These are phyloP conservation scores for Alternaria metachromatica DNA, from an alignment of 2,329 filamentous ascomycete genomes.

Conservation along the genomic window DNA sequence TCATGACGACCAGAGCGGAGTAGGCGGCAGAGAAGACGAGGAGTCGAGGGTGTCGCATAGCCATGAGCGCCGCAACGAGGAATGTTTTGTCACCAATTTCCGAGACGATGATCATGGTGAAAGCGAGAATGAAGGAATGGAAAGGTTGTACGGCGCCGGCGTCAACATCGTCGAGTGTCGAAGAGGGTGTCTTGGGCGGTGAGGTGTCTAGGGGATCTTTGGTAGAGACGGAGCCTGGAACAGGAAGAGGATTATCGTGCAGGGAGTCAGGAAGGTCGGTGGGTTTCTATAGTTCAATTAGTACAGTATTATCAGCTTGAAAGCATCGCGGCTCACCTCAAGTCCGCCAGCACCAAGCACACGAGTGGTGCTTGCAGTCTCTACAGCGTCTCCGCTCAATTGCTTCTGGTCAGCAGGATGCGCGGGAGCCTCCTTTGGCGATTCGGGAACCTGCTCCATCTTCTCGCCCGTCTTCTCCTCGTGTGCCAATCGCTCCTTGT, in stretches of 20 bases:
- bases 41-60: conserved; percentile 94
- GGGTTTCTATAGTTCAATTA: conserved; percentile 68
- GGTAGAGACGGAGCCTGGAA: conserved; percentile 67
- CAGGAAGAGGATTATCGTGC: conserved; percentile 74
- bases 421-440: conserved; percentile 84
- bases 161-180: conserved; percentile 51
- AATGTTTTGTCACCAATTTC: conserved; percentile 99
- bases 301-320: not conserved
- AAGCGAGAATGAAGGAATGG: conserved; percentile 89
- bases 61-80: conserved; percentile 95
- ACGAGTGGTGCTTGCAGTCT: conserved; percentile 20
- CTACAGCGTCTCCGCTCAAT: conserved; percentile 25
- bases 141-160: conserved; percentile 75
- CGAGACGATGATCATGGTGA: conserved; percentile 97
- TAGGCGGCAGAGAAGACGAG: conserved; percentile 97
- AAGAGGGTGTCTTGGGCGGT: conserved; percentile 31
- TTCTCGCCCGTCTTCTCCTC: conserved; percentile 71
- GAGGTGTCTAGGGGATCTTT: conserved; percentile 61
- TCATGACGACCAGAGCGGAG: conserved; percentile 90
- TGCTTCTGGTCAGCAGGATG: conserved; percentile 82
- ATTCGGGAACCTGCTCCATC: conserved; percentile 76
- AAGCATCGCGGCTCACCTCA: conserved; percentile 35
- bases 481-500: conserved; percentile 73
- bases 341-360: conserved; percentile 47
- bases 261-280: conserved; percentile 79